Base-by-base conservation (phyloP, 2,329 filamentous ascomycete species). In the Cladosporium austrohemisphaericum region DNA sequence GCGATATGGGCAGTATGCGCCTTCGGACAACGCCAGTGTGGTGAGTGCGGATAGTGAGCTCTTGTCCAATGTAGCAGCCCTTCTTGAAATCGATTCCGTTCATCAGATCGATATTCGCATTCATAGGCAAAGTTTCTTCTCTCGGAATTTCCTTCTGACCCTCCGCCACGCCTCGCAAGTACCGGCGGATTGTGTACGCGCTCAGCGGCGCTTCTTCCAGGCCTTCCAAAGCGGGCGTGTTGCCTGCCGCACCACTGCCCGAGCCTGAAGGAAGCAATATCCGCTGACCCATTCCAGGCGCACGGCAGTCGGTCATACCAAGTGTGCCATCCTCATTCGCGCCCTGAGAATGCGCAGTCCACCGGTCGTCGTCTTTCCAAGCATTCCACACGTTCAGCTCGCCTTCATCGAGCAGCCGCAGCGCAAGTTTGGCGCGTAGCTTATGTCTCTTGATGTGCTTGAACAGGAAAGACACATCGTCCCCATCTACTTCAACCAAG, bases 21-120 rank as follows among this genome's bases (percentile, higher is more conserved):
- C 96, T 95, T 53, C 93, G 79, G 32, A 98, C 88, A 13, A 98
- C 88, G 18, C 93, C 93, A 10, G 86, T 91, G 69, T 98, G 93
- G 66, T 91, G 86, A 1, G 93, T 98, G 33, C 93, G 85, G 57
- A 97, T 95, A 1, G 93, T 97, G 55, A 98, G 78, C 68, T 98
- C 93, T 70, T 98, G 93, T 0, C 93, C 93, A 6, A 97, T 82
- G 68, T 98, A 98, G 71, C 93, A 98, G 6, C 93, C 93, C 72
- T 98, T 98, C 64, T 83, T 83, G 72, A 93, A 98, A 69, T 96
- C 88, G 57, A 98, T 85, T 20, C 83, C 93, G 40, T 80, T 79
- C 77, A 88, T 88, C 52, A 88, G 72, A 68, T 98, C 93, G 65
- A 97, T 78, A 66, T 96, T 96, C 64, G 78, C 85, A 69, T 97